These are phyloP conservation scores for Fagopyrum homotropicum DNA, from an alignment of 148 eudicot species.

Conservation along the genomic window DNA sequence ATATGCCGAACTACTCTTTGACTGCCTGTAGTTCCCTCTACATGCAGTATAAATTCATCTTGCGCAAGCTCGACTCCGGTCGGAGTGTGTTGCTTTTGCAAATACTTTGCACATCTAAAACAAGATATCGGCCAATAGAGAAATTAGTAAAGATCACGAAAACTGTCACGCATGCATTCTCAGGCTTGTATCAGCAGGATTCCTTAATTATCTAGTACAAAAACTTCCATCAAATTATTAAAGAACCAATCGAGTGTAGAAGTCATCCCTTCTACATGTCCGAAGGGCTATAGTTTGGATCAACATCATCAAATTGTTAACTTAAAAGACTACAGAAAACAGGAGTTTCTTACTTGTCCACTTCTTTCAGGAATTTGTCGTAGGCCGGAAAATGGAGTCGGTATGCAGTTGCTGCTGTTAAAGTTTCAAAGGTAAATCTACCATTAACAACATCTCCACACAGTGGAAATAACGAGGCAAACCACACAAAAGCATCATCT, in stretches of 20 bases:
- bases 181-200: neutral
- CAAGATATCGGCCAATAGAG: neutral
- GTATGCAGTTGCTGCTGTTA: constrained; percentile 66
- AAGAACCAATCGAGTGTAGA: too few species aligned
- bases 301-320: neutral
- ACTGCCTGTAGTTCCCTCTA: constrained; percentile 77
- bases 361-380: constrained; percentile 68
- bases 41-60: constrained; percentile 85
- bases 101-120: constrained; percentile 57
- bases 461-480: constrained; percentile 65
- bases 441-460: constrained; percentile 63
- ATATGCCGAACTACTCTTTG: constrained; percentile 88
- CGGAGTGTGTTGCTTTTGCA: constrained; percentile 68
- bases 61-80: constrained; percentile 57
- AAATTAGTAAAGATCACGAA: neutral
- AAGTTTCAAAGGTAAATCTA: constrained; percentile 75
- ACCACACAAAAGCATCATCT: constrained; percentile 84
- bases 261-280: too few species aligned
- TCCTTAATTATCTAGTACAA: neutral
- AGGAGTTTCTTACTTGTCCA: constrained; percentile 46
- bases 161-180: neutral
- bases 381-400: constrained; percentile 80
- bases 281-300: neutral
- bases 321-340: neutral
- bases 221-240: too few species aligned